Evolutionary conservation across 345 rosid genomes (phyloP).

Genomic region (Hibiscus tridactylites): DNA sequence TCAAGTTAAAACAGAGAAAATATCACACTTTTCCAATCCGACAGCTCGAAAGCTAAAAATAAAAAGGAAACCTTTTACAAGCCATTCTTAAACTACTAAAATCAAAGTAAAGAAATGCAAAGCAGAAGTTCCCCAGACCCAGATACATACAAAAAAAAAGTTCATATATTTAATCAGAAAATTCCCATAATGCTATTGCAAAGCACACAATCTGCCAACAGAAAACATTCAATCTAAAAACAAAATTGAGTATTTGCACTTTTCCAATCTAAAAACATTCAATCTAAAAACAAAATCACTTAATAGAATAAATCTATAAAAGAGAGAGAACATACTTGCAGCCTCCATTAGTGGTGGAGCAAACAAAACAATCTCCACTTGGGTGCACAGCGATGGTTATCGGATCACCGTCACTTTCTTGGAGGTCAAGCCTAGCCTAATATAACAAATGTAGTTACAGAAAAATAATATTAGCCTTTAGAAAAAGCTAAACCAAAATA

Average conservation of each 20-base stretch:
- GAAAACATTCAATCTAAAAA: no score
- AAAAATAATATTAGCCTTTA: not conserved
- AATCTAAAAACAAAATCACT: no score
- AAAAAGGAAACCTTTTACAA: not conserved
- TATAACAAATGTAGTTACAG: not conserved
- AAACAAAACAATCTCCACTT: slow-evolving; percentile 71
- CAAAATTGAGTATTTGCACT: no score
- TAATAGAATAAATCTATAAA: no score
- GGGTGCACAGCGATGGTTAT: slow-evolving; percentile 67
- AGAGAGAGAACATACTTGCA: slow-evolving; percentile 53
- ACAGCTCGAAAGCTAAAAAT: not conserved
- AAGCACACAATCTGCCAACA: not conserved
- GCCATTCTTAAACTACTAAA: not conserved
- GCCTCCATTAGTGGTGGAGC: slow-evolving; percentile 73
- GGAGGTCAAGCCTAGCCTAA: slow-evolving; percentile 54
- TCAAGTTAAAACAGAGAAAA: not conserved
- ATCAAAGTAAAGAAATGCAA: not conserved
- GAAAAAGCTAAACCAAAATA: not conserved
- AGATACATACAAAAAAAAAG: not conserved
- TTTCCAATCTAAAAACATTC: no score
- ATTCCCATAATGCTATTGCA: no score
- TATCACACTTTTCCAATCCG: not conserved
- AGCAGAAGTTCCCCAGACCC: not conserved
- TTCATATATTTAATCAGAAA: no score
- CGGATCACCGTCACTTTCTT: slow-evolving; percentile 70